Conservation (phyloP, 768 basidiomycete genomes). For the Boletus rufocinnamomeus region DNA sequence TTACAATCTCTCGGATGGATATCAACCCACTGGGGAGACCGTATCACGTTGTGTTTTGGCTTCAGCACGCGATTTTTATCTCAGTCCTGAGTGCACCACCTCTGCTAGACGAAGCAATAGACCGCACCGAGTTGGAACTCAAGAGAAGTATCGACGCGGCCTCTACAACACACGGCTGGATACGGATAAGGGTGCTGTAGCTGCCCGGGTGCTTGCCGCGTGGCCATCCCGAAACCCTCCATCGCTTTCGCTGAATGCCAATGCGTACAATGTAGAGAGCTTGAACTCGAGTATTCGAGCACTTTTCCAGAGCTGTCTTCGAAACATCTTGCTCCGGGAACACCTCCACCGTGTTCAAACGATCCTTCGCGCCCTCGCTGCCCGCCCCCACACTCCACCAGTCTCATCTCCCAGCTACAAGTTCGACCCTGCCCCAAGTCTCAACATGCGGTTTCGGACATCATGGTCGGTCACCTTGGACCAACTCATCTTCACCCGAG, state of each 20-base stretch:
- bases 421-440: not conserved
- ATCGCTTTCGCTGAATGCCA: not conserved
- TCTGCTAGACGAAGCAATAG: not conserved
- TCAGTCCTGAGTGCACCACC: not conserved
- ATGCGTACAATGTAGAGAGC: not conserved
- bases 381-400: not conserved
- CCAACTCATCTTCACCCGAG: conserved; percentile 3
- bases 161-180: not conserved
- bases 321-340: not conserved
- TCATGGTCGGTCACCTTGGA: not conserved
- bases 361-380: not conserved
- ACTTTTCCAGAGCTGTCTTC: conserved; percentile 1
- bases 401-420: not conserved
- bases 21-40: not conserved
- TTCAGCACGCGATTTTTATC: not conserved
- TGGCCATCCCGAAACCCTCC: not conserved
- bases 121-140: not conserved
- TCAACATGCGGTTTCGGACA: not conserved
- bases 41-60: not conserved
- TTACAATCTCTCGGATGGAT: not conserved
- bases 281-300: not conserved
- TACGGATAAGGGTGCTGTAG: rapidly evolving
- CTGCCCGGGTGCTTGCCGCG: not conserved
- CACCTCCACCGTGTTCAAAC: not conserved
- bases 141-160: not conserved